Evolutionary conservation across 495 filamentous ascomycete species (phyloP), one percentile per base, ranked within the genome.

Genomic region (Neurospora terricola): DNA sequence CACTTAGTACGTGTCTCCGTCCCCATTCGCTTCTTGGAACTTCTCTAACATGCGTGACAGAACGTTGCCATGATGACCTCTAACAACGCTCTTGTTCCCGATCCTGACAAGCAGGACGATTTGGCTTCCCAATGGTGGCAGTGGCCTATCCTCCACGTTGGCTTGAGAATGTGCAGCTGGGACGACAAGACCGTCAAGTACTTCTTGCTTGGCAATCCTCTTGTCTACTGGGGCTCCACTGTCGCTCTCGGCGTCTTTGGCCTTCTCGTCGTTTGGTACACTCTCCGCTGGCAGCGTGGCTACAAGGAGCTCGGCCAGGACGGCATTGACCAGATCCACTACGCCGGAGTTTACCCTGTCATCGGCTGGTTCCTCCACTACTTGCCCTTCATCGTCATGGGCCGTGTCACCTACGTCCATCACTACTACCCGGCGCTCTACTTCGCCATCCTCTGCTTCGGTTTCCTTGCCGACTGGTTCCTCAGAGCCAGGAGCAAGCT

Each of bases 41-140:
- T 23, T 38, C 36, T 42, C 76, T 78, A 71, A 78, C 73, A 9
- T 27, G 36, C 14, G 1, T 38, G 4, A 4, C 68, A 81, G 80
- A 99, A 99, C 82, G 96, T 99, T 73, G 96, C 96, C 71, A 99
- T 99, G 96, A 98, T 98, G 96, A 99, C 96, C 21, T 98, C 96
- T 16, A 99, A 99, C 85, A 99, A 99, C 80, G 96, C 96, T 45
- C 88, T 99, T 27, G 94, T 99, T 59, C 96, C 96, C 12, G 96
- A 99, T 78, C 96, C 96, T 5, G 96, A 99, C 82, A 99, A 99
- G 87, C 96, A 98, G 83, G 96, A 99, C 79, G 96, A 99, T 80
- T 87, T 99, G 38, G 96, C 96, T 59, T 98, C 96, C 23, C 88
- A 94, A 72, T 97, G 94, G 85, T 99, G 96, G 96, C 95, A 99